Conservation (phyloP, 1,284 basidiomycete genomes). For the Coniferiporia weirii region DNA sequence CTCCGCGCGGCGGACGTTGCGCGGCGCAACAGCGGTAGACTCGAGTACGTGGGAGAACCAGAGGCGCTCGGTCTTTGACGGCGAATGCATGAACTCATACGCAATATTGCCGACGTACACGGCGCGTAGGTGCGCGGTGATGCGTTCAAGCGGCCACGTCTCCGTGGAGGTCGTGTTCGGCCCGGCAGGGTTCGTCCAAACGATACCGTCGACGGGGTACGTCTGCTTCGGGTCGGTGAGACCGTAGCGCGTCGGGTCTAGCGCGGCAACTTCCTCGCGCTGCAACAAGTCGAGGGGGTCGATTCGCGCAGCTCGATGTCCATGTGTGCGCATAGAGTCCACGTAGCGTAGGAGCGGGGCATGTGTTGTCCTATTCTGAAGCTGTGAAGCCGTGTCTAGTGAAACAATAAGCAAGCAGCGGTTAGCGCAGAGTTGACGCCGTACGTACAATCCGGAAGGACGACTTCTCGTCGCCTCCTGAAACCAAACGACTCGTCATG, state of each 20-base stretch:
- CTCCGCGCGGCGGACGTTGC: constrained; percentile 29
- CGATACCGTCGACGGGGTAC: constrained; percentile 76
- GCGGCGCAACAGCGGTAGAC: constrained; percentile 42
- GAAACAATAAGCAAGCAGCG: background rate
- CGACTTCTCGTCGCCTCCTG: constrained; percentile 57
- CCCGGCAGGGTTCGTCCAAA: constrained; percentile 60
- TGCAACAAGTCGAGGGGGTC: constrained; percentile 85
- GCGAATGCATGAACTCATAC: constrained; percentile 88
- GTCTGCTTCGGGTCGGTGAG: constrained; percentile 45
- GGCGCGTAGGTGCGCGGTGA: constrained; percentile 61
- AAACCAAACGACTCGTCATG: constrained; percentile 84
- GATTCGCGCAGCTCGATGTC: constrained; percentile 76
- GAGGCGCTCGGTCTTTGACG: constrained; percentile 70
- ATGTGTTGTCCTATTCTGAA: constrained; percentile 70
- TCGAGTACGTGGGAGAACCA: constrained; percentile 87
- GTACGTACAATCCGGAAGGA: constrained; percentile 70
- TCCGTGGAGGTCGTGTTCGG: constrained; percentile 41
- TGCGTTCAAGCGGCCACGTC: constrained; percentile 67
- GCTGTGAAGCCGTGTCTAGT: constrained; percentile 67
- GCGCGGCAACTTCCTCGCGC: constrained; percentile 77
- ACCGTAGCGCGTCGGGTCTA: constrained; percentile 76
- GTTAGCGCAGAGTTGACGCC: background rate
- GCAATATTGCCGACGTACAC: constrained; percentile 81
- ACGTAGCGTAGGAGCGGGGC: constrained; percentile 82
- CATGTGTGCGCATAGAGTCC: constrained; percentile 76